A percentile compares a stretch with the other conserved stretches of the same genome.
phyloP scores from a whole-genome alignment of 2,329 filamentous ascomycete species.

The Exophiala sideris region DNA sequence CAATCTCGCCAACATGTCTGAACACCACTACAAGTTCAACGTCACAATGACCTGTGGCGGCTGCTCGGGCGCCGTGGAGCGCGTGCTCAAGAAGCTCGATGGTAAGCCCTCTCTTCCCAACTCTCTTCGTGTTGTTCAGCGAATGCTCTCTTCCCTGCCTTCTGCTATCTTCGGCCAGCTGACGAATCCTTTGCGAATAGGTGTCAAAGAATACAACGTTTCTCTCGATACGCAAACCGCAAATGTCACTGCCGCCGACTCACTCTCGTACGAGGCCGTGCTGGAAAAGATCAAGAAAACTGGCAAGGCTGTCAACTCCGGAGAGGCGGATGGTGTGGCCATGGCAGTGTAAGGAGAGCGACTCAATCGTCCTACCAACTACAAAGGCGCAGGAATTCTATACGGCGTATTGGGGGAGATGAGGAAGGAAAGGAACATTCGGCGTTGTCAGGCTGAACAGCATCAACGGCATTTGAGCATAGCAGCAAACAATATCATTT shows the following conservation, averaged over 20 bases:
- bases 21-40: constrained; percentile 93
- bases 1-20: constrained; percentile 56
- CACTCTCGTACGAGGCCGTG: constrained; percentile 73
- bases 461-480: no score
- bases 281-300: constrained; percentile 91
- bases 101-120: constrained; percentile 53
- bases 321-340: constrained; percentile 43
- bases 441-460: no score
- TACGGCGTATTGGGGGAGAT: no score
- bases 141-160: constrained; percentile 4
- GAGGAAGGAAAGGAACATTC: no score
- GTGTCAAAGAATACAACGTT: constrained; percentile 81
- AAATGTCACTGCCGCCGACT: constrained; percentile 66
- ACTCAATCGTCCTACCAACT: no score
- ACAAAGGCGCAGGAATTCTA: no score
- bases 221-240: constrained; percentile 83
- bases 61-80: constrained; percentile 90
- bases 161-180: constrained; percentile 7
- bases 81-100: constrained; percentile 86
- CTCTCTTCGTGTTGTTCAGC: not conserved
- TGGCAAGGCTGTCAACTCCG: constrained; percentile 81
- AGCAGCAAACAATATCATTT: no score
- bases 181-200: constrained; percentile 46
- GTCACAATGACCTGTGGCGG: constrained; percentile 92
- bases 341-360: constrained; percentile 32